These are phyloP conservation scores for Leccinum fallax DNA, from an alignment of 1,284 basidiomycete species.

Conservation along the genomic window DNA sequence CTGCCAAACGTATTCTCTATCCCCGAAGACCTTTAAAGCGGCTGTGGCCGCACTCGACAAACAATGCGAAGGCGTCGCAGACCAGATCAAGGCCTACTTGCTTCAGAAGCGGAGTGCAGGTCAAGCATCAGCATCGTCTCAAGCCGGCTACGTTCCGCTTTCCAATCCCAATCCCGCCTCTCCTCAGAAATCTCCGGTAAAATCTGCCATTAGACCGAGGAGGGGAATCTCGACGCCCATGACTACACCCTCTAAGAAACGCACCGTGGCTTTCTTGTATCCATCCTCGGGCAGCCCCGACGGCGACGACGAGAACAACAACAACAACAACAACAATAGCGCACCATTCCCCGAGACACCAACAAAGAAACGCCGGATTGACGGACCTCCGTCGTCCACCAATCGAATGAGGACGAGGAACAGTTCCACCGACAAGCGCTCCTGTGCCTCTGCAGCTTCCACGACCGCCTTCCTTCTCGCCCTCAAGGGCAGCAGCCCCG, in stretches of 20 bases:
- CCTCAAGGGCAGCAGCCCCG: conserved; percentile 12
- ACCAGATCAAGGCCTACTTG: conserved; percentile 24
- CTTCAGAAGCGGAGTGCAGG: conserved; percentile 6
- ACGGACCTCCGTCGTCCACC: background rate
- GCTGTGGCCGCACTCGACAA: conserved; percentile 22
- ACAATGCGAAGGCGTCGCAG: conserved; percentile 30
- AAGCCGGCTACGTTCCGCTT: background rate
- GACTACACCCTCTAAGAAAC: conserved; percentile 24
- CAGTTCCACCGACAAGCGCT: conserved; percentile 15
- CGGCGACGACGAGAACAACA: background rate
- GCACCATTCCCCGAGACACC: conserved; percentile 28
- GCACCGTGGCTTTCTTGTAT: conserved; percentile 17
- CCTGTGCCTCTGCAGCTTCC: background rate
- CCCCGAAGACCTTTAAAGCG: conserved; percentile 19
- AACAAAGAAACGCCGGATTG: conserved; percentile 29
- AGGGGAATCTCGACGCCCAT: conserved; percentile 7
- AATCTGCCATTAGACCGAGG: conserved; percentile 13
- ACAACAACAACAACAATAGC: background rate
- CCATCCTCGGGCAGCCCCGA: background rate
- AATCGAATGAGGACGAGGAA: conserved; percentile 10
- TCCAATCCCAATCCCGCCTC: conserved; percentile 7
- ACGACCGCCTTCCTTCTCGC: conserved; percentile 25
- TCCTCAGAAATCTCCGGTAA: conserved; percentile 22
- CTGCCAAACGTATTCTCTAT: conserved; percentile 20
- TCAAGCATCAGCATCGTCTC: background rate